These are phyloP conservation scores for Penicillium palitans DNA, from an alignment of 2,329 filamentous ascomycete genomes.

Conservation along the genomic window DNA sequence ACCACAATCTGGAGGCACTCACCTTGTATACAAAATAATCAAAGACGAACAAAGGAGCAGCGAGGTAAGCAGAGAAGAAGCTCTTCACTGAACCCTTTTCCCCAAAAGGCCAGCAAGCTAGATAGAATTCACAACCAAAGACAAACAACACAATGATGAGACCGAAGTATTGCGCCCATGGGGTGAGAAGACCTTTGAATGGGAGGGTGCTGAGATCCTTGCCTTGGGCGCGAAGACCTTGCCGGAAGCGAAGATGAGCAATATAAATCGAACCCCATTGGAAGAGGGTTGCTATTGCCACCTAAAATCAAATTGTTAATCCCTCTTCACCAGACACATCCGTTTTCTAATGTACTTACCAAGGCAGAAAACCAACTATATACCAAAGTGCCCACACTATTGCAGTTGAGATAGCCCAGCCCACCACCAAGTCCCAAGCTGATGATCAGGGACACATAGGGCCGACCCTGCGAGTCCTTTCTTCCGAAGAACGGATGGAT, in stretches of 20 bases:
- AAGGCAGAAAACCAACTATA: constrained; percentile 38
- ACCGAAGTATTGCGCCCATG: constrained; percentile 29
- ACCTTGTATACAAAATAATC: constrained; percentile 33
- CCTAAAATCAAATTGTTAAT: constrained; percentile 11
- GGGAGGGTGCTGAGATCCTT: constrained; percentile 27
- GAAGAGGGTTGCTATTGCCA: constrained; percentile 34
- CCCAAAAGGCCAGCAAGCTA: constrained; percentile 33
- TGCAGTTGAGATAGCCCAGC: constrained; percentile 36
- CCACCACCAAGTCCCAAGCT: constrained; percentile 34
- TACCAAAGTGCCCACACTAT: constrained; percentile 28
- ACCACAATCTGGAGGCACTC: neutral
- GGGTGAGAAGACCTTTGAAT: constrained; percentile 28
- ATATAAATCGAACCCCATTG: constrained; percentile 32
- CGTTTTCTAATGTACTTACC: constrained; percentile 11
- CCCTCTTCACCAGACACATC: neutral
- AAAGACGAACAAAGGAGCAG: constrained; percentile 33
- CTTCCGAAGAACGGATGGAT: constrained; percentile 25
- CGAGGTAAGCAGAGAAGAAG: constrained; percentile 37
- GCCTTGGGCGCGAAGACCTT: constrained; percentile 29
- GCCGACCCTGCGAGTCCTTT: constrained; percentile 30
- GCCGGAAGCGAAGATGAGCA: constrained; percentile 31
- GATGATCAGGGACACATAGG: constrained; percentile 32
- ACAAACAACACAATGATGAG: constrained; percentile 32
- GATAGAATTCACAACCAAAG: constrained; percentile 36
- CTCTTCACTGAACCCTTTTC: constrained; percentile 32